Evolutionary conservation across 352 stramenopile species (phyloP).

Genomic region (Phytophthora citricola): DNA sequence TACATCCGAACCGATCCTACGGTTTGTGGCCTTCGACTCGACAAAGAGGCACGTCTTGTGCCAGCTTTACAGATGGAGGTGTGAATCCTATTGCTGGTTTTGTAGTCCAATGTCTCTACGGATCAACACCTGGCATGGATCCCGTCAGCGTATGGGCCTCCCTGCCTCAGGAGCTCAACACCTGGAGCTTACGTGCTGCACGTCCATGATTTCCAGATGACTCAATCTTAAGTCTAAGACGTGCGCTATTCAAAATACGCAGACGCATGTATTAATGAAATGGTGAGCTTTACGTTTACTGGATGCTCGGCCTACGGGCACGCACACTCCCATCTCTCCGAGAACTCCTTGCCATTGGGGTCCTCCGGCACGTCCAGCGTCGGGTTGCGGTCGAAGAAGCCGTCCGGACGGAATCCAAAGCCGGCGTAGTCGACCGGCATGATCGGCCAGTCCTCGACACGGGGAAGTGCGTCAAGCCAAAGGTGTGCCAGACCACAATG

Average conservation of each 20-base stretch:
- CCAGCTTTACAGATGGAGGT: constrained; percentile 12
- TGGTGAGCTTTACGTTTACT: too few relatives aligned
- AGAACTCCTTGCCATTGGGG: constrained; percentile 48
- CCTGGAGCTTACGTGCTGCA: constrained; percentile 9
- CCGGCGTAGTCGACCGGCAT: constrained; percentile 78
- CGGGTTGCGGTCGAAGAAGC: constrained; percentile 71
- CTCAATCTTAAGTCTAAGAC: neutral
- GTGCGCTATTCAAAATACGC: too few relatives aligned
- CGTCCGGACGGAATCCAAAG: constrained; percentile 74
- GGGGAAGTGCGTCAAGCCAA: constrained; percentile 74
- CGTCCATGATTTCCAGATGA: constrained; percentile 7
- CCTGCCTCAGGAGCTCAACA: constrained; percentile 10
- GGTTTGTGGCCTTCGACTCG: constrained; percentile 7
- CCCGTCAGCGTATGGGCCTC: neutral
- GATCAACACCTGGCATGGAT: constrained; percentile 1
- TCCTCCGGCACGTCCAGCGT: constrained; percentile 58
- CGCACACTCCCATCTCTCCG: constrained; percentile 32
- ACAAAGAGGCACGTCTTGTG: constrained; percentile 10
- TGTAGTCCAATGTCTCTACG: neutral
- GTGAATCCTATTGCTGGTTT: neutral
- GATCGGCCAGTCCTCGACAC: constrained; percentile 75
- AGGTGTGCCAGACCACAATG: constrained; percentile 80
- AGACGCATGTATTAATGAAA: too few relatives aligned
- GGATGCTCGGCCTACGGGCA: neutral
- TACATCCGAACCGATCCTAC: constrained; percentile 7